phyloP scores from a whole-genome alignment of 768 basidiomycete genomes.

The Antrodiella citrinella region DNA sequence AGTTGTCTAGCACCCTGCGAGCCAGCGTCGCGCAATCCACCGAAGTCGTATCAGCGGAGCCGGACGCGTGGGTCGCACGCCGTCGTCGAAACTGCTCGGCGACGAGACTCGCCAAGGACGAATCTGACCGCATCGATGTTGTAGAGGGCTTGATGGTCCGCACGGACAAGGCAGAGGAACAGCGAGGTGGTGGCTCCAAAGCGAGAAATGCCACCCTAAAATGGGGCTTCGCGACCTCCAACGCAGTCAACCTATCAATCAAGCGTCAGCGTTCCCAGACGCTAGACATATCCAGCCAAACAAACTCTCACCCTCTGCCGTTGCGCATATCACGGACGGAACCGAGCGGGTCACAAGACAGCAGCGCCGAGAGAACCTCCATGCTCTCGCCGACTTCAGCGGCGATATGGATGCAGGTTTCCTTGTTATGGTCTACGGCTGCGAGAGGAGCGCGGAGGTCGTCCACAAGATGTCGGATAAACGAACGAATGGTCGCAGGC shows the following conservation, averaged over 20 bases:
- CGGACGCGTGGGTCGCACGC: not conserved
- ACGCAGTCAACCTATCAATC: slow-evolving; percentile 45
- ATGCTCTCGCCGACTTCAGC: slow-evolving; percentile 66
- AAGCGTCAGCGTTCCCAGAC: not conserved
- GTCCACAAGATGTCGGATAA: slow-evolving; percentile 58
- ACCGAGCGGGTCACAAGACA: slow-evolving; percentile 56
- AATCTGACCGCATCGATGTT: slow-evolving; percentile 24
- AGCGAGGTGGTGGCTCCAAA: slow-evolving; percentile 34
- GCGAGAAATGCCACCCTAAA: slow-evolving; percentile 53
- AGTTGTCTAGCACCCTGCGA: slow-evolving; percentile 44
- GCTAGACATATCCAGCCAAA: not conserved
- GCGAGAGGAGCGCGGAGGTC: slow-evolving; percentile 64
- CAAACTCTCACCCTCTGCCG: slow-evolving; percentile 51
- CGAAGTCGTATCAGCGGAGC: slow-evolving; percentile 15
- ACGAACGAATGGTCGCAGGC: slow-evolving; percentile 38
- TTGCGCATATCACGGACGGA: slow-evolving; percentile 55
- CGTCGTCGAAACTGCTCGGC: not conserved
- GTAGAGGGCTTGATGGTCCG: slow-evolving; percentile 42
- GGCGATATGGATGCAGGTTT: slow-evolving; percentile 76
- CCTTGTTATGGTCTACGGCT: slow-evolving; percentile 56
- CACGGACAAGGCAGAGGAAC: slow-evolving; percentile 34
- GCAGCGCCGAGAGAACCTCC: slow-evolving; percentile 52
- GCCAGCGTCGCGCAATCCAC: slow-evolving; percentile 29
- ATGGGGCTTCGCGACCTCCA: slow-evolving; percentile 61
- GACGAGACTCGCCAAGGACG: slow-evolving; percentile 9